Conservation (phyloP, 1,284 basidiomycete species). For the Acaromyces ingoldii region DNA sequence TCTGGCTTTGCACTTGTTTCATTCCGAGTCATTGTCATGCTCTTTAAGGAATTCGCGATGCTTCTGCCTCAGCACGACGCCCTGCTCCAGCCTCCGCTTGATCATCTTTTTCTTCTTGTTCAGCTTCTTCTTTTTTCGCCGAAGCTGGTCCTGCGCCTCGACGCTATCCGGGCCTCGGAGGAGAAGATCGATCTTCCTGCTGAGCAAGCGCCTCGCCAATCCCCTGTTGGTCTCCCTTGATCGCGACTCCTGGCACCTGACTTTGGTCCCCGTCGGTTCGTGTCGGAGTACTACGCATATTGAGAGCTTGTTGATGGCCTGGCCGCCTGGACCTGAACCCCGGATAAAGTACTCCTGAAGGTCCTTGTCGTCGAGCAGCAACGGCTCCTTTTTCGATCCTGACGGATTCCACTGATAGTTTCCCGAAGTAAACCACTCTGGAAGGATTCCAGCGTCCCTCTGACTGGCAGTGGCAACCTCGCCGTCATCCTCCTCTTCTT, state of each 20-base stretch:
- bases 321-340: constrained; percentile 46
- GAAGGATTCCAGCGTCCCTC: no score
- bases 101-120: constrained; percentile 1
- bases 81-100: no score
- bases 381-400: constrained; percentile 35
- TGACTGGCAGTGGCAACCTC: neutral
- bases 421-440: constrained; percentile 35
- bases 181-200: constrained; percentile 22
- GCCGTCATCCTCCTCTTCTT: constrained; percentile 5
- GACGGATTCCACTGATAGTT: constrained; percentile 24
- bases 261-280: constrained; percentile 32
- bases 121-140: neutral
- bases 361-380: constrained; percentile 37
- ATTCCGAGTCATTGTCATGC: no score
- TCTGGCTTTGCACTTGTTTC: no score
- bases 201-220: constrained; percentile 34
- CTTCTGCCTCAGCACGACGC: no score
- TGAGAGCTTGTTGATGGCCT: constrained; percentile 49
- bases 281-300: constrained; percentile 41
- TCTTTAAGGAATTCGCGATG: no score
- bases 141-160: neutral
- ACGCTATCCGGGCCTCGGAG: constrained; percentile 1
- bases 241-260: constrained; percentile 41
- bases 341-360: constrained; percentile 45
- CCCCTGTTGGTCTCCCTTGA: constrained; percentile 36